Percentiles rank a stretch among this genome's conserved stretches.
Conservation (phyloP, 2,329 filamentous ascomycete genomes). For the Drechmeria coniospora region DNA sequence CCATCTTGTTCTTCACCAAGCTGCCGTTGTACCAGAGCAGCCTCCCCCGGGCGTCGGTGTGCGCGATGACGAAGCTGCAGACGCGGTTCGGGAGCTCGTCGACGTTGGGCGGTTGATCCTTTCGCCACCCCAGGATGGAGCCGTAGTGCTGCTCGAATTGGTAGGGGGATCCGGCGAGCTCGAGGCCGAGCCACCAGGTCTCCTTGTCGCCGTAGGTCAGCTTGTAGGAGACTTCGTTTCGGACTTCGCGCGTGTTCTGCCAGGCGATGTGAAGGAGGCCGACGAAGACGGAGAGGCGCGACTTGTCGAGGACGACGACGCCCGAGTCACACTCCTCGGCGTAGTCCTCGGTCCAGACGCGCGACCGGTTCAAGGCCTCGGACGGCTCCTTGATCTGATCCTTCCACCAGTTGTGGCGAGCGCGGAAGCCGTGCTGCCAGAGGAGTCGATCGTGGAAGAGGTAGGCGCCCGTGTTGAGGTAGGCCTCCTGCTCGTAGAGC, state of each 20-base stretch:
- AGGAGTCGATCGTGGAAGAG: conserved; percentile 27
- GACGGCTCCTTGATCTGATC: conserved; percentile 20
- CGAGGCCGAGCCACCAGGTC: conserved; percentile 28
- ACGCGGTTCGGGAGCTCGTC: conserved; percentile 9
- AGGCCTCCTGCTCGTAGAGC: conserved; percentile 16
- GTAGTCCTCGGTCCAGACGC: conserved; percentile 23
- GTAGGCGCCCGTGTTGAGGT: conserved; percentile 16
- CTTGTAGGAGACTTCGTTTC: conserved; percentile 23
- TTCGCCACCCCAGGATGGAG: conserved; percentile 21
- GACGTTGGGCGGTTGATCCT: not conserved
- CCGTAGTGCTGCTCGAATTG: conserved; percentile 25
- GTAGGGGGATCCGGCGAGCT: conserved; percentile 21
- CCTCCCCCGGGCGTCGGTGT: conserved; percentile 20
- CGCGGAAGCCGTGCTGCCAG: conserved; percentile 17
- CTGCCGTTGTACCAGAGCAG: conserved; percentile 29
- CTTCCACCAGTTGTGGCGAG: conserved; percentile 22
- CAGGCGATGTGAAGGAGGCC: conserved; percentile 26
- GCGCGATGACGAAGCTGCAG: conserved; percentile 26
- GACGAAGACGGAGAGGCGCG: conserved; percentile 18
- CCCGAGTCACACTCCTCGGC: conserved; percentile 27
- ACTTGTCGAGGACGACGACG: conserved; percentile 25
- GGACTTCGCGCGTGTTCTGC: conserved; percentile 25
- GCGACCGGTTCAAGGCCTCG: conserved; percentile 16
- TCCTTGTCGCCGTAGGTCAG: conserved; percentile 30
- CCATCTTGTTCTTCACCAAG: conserved; percentile 23